These are phyloP conservation scores for Torulaspora pretoriensis DNA, from an alignment of 1,139 yeast species.

Conservation along the genomic window DNA sequence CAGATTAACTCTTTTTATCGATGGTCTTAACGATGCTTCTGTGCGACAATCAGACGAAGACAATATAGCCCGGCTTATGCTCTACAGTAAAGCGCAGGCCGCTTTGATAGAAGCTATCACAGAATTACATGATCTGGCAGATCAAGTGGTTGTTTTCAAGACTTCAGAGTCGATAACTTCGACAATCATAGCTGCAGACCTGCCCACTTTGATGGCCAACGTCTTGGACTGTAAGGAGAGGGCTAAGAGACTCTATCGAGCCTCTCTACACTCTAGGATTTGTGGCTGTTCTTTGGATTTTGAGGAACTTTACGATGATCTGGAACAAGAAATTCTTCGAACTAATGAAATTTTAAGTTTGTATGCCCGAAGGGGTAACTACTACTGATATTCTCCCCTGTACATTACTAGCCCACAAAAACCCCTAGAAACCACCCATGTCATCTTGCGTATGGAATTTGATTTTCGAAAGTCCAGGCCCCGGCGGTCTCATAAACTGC, in stretches of 20 bases:
- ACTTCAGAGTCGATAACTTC: conserved; percentile 11
- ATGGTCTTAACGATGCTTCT: not conserved
- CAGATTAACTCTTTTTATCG: not conserved
- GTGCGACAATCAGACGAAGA: not conserved
- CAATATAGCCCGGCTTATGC: conserved; percentile 6
- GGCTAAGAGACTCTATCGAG: conserved; percentile 23
- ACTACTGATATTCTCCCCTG: conserved; percentile 7
- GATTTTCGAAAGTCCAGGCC: too few species aligned
- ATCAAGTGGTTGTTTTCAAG: conserved; percentile 12
- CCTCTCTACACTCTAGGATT: conserved; percentile 15
- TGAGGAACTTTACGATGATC: conserved; percentile 14
- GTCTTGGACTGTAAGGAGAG: conserved; percentile 21
- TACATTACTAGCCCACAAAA: too few species aligned
- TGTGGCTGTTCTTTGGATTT: conserved; percentile 18
- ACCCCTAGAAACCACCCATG: too few species aligned
- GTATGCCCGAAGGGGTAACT: conserved; percentile 22
- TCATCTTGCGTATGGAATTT: too few species aligned
- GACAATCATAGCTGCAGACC: conserved; percentile 3
- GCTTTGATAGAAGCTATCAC: conserved; percentile 15
- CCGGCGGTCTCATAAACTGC: too few species aligned
- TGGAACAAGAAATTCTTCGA: conserved; percentile 19
- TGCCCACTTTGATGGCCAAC: conserved; percentile 20
- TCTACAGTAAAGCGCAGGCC: conserved; percentile 15
- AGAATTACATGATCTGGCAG: conserved; percentile 20
- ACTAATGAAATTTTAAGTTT: conserved; percentile 19